These are phyloP conservation scores for Cruciata laevipes DNA, from an alignment of 257 asterid species.

Conservation along the genomic window DNA sequence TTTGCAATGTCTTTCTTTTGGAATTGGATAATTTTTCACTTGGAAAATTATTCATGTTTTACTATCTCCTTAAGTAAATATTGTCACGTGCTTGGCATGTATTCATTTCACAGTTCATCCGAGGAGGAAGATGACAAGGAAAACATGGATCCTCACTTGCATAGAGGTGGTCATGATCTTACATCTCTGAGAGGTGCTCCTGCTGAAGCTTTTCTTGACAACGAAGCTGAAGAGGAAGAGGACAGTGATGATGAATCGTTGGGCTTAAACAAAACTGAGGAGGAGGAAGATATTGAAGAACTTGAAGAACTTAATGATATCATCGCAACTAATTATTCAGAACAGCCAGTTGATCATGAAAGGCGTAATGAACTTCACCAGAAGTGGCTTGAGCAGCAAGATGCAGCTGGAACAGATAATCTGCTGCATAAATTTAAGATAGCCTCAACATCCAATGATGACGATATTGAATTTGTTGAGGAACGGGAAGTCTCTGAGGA, in stretches of 20 bases:
- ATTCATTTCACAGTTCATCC: slow-evolving; percentile 53
- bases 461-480: slow-evolving; percentile 30
- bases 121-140: slow-evolving; percentile 81
- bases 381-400: slow-evolving; percentile 97
- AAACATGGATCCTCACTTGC: slow-evolving; percentile 41
- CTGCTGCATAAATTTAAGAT: slow-evolving; percentile 67
- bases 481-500: slow-evolving; percentile 48
- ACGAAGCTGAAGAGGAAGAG: slow-evolving; percentile 96
- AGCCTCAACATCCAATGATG: slow-evolving; percentile 41
- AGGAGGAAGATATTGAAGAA: slow-evolving; percentile 66
- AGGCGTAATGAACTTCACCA: slow-evolving; percentile 84
- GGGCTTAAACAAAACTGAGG: slow-evolving; percentile 55
- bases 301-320: slow-evolving; percentile 71
- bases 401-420: slow-evolving; percentile 88
- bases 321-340: slow-evolving; percentile 65
- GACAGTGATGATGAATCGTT: slow-evolving; percentile 64
- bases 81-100: slow-evolving; percentile 7
- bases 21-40: not conserved
- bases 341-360: slow-evolving; percentile 52
- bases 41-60: not conserved
- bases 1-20: not conserved
- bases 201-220: slow-evolving; percentile 70
- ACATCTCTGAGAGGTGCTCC: slow-evolving; percentile 54
- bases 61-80: not conserved
- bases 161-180: slow-evolving; percentile 20